A percentile compares a stretch with the other conserved stretches of the same genome.
Conservation (phyloP, 345 rosid genomes). For the Kandelia obovata region DNA sequence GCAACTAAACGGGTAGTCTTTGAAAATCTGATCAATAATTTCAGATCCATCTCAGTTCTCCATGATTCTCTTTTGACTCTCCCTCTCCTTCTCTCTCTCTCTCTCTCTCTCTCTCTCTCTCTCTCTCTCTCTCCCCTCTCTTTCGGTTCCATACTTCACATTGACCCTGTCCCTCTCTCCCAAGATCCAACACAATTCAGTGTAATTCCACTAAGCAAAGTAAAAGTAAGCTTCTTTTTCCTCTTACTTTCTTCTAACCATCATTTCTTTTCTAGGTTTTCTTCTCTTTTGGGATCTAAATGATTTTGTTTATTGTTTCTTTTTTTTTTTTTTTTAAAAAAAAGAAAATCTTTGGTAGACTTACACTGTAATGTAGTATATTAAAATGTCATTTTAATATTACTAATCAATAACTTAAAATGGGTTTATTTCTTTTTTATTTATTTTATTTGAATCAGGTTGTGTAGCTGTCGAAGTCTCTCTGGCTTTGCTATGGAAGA, state of each 20-base stretch:
- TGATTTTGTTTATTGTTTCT: no score
- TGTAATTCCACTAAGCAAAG: background rate
- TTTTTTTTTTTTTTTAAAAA: no score
- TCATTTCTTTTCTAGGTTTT: background rate
- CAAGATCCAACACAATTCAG: conserved; percentile 1
- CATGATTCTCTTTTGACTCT: background rate
- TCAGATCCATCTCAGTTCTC: background rate
- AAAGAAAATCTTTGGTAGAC: no score
- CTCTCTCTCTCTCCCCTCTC: background rate
- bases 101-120: background rate
- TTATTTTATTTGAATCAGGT: no score
- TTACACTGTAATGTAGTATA: no score
- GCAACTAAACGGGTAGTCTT: background rate
- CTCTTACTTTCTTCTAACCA: no score
- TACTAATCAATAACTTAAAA: no score
- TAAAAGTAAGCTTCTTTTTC: conserved; percentile 1
- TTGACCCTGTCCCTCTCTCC: background rate
- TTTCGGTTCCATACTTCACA: background rate
- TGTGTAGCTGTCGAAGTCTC: no score
- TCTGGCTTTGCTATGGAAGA: conserved; percentile 22
- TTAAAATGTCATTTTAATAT: no score
- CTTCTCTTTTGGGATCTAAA: no score
- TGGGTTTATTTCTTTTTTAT: no score
- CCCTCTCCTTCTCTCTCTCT: background rate
- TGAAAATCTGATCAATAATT: background rate